A percentile compares a stretch with the other conserved stretches of the same genome.
Conservation (phyloP, 805 yeast genomes). For the Ogataea haglerorum region DNA sequence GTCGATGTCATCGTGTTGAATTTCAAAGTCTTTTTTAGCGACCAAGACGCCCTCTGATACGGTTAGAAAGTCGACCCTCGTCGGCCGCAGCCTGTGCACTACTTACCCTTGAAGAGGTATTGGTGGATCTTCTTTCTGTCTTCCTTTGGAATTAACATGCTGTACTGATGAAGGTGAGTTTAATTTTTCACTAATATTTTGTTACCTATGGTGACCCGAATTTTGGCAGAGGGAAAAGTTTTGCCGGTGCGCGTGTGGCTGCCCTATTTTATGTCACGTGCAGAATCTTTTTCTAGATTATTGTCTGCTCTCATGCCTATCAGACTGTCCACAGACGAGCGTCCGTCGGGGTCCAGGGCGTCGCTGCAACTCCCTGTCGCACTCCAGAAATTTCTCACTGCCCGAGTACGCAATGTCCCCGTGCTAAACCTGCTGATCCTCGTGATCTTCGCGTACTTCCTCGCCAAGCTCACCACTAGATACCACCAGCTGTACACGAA, state of each 20-base stretch:
- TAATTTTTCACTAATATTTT: constrained; percentile 11
- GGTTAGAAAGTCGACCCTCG: constrained; percentile 19
- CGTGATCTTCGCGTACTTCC: constrained; percentile 42
- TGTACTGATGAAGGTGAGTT: constrained; percentile 30
- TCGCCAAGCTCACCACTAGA: constrained; percentile 51
- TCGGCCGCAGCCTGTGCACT: not conserved
- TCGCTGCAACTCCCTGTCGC: not conserved
- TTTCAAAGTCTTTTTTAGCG: constrained; percentile 98
- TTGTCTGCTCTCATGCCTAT: constrained; percentile 2
- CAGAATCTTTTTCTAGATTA: not conserved
- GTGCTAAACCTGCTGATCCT: constrained; percentile 54
- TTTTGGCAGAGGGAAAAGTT: constrained; percentile 13
- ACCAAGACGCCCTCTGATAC: constrained; percentile 95
- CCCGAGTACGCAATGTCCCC: constrained; percentile 43
- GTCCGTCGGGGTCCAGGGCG: not conserved
- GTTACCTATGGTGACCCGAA: constrained; percentile 9
- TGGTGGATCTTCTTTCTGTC: constrained; percentile 99
- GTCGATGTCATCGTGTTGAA: constrained; percentile 97
- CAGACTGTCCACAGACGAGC: constrained; percentile 3
- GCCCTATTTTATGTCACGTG: constrained; percentile 15
- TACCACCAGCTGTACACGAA: constrained; percentile 60
- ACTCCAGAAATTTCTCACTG: not conserved
- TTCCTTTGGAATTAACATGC: constrained; percentile 98
- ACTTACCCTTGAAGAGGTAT: constrained; percentile 97
- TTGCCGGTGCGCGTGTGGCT: constrained; percentile 7